Evolutionary conservation across 2,329 filamentous ascomycete genomes (phyloP).

Genomic region (Cladosporium sp.): DNA sequence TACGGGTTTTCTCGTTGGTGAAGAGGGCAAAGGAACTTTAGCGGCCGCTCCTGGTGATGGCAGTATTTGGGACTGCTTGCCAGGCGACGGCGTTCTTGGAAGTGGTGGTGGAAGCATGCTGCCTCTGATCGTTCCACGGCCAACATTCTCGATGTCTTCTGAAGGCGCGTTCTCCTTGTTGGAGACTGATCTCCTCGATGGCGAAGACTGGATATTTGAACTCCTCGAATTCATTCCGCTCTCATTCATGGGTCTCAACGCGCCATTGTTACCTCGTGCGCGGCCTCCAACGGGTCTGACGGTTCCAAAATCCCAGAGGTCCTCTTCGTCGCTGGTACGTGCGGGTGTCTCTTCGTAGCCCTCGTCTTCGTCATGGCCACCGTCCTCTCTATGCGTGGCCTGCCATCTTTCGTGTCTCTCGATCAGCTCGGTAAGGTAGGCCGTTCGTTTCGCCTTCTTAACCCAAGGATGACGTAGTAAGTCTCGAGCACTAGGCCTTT

Average conservation of each 20-base stretch:
- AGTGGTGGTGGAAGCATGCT: conserved; percentile 32
- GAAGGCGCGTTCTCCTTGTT: conserved; percentile 32
- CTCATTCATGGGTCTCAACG: conserved; percentile 70
- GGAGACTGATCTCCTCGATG: conserved; percentile 30
- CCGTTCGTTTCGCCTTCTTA: conserved; percentile 86
- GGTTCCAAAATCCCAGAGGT: conserved; percentile 98
- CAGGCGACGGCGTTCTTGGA: conserved; percentile 39
- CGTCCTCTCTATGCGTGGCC: conserved; percentile 69
- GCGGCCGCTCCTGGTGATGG: conserved; percentile 39
- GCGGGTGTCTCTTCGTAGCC: conserved; percentile 43
- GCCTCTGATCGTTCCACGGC: conserved; percentile 20
- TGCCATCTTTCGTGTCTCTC: conserved; percentile 86
- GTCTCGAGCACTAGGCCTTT: conserved; percentile 81
- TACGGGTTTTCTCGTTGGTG: conserved; percentile 40
- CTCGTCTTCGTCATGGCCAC: conserved; percentile 58
- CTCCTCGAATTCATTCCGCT: conserved; percentile 71
- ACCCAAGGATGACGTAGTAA: conserved; percentile 88
- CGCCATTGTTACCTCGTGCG: conserved; percentile 46
- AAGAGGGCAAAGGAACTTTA: conserved; percentile 42
- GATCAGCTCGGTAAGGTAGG: conserved; percentile 93
- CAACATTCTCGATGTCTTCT: conserved; percentile 29
- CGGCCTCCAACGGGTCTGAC: conserved; percentile 66
- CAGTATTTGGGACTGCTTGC: conserved; percentile 34
- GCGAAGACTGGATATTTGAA: conserved; percentile 36
- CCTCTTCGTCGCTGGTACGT: conserved; percentile 61